phyloP scores from a whole-genome alignment of 768 basidiomycete genomes.

The Mycena vulgaris region DNA sequence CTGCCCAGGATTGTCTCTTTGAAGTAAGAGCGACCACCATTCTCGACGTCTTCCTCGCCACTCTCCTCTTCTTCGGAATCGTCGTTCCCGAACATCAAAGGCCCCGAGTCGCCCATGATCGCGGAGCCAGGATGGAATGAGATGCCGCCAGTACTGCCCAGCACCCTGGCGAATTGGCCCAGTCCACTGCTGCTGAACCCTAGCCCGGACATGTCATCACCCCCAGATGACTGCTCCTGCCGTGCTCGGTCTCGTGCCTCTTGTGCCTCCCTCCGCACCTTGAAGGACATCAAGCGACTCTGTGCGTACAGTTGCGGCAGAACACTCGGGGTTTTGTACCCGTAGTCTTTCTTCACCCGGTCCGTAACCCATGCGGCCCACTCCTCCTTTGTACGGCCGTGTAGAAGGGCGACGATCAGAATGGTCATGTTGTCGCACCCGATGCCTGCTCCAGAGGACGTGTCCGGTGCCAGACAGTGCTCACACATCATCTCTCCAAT shows the following conservation, averaged over 20 bases:
- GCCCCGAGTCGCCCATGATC: conserved; percentile 64
- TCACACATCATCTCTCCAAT: conserved; percentile 94
- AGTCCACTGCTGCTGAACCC: conserved; percentile 56
- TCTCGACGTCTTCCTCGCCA: conserved; percentile 61
- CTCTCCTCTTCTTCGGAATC: conserved; percentile 76
- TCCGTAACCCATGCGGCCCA: conserved; percentile 94
- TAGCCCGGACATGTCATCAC: conserved; percentile 48
- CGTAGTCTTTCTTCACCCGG: conserved; percentile 82
- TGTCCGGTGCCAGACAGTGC: conserved; percentile 94
- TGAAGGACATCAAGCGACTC: conserved; percentile 74
- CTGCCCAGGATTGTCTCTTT: conserved; percentile 61
- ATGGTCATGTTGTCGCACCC: conserved; percentile 99
- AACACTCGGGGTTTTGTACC: conserved; percentile 82
- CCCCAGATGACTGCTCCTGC: conserved; percentile 44
- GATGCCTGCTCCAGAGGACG: conserved; percentile 90
- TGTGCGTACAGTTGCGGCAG: conserved; percentile 85
- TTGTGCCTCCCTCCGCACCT: conserved; percentile 71
- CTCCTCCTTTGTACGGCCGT: conserved; percentile 90
- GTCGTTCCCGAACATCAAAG: conserved; percentile 77
- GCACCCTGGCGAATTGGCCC: conserved; percentile 68
- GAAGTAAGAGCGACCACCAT: conserved; percentile 62
- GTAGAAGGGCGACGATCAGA: conserved; percentile 88
- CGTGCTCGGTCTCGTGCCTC: conserved; percentile 63
- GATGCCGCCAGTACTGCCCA: conserved; percentile 74
- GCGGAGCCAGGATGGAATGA: conserved; percentile 72